These are phyloP conservation scores for Penicillium subrubescens DNA, from an alignment of 495 filamentous ascomycete genomes.

Conservation along the genomic window DNA sequence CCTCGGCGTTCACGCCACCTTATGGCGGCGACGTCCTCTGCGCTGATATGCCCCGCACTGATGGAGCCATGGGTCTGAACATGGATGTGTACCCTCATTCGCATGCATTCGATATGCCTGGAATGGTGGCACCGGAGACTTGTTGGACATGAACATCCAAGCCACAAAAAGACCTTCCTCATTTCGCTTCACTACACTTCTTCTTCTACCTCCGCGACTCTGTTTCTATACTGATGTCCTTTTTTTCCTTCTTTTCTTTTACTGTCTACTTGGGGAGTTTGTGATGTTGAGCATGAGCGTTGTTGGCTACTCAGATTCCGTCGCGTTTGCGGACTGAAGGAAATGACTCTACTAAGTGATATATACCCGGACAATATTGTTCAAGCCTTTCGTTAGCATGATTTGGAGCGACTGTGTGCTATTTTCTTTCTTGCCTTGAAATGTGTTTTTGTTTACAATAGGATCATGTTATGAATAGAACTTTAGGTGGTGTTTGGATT, in stretches of 20 bases:
- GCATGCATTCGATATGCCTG: conserved; percentile 32
- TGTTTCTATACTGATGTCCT: conserved; percentile 13
- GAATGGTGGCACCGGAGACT: conserved; percentile 32
- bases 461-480: neutral
- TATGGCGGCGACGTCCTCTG: conserved; percentile 37
- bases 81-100: conserved; percentile 39
- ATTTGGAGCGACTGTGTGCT: conserved; percentile 13
- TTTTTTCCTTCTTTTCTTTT: conserved; percentile 3
- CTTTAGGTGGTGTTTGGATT: neutral
- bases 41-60: conserved; percentile 30
- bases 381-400: conserved; percentile 12
- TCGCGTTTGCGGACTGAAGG: conserved; percentile 1
- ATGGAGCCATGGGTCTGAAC: conserved; percentile 33
- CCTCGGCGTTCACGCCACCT: conserved; percentile 37
- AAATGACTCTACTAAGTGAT: conserved; percentile 19
- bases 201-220: neutral
- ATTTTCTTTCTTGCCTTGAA: neutral
- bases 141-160: conserved; percentile 34
- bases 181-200: neutral
- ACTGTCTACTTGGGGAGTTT: conserved; percentile 9
- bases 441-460: neutral
- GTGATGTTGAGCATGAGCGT: conserved; percentile 26
- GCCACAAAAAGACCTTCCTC: neutral
- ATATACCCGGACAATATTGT: conserved; percentile 25
- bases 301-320: conserved; percentile 6